Evolutionary conservation across 1,139 yeast species (phyloP).

Genomic region (Debaryomyces psychrophilus): DNA sequence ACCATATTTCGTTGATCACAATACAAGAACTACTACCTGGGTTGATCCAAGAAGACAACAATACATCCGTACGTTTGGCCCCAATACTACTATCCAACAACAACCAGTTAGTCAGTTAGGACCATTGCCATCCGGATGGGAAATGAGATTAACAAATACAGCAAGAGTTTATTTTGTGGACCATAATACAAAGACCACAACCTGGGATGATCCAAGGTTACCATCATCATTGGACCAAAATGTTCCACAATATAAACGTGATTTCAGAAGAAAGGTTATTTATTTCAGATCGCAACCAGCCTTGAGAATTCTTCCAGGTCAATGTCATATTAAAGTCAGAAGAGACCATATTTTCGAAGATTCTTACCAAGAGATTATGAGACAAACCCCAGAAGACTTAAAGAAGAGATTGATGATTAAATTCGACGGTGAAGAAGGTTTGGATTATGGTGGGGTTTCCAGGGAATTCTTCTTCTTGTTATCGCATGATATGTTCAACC

Average conservation of each 20-base stretch:
- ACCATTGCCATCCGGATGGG: conserved; percentile 99
- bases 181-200: conserved; percentile 97
- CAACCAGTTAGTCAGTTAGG: conserved; percentile 99
- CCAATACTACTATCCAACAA: conserved; percentile 87
- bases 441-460: conserved; percentile 98
- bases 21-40: conserved; percentile 99
- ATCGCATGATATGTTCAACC: conserved; percentile 98
- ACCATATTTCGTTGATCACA: conserved; percentile 97
- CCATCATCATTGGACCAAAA: conserved; percentile 97
- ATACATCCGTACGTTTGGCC: conserved; percentile 93
- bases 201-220: conserved; percentile 99
- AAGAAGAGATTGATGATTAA: conserved; percentile 97
- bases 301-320: conserved; percentile 94
- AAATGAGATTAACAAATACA: conserved; percentile 97
- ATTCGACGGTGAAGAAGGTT: conserved; percentile 98
- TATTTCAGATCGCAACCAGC: conserved; percentile 99
- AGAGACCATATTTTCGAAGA: conserved; percentile 97
- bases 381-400: conserved; percentile 97
- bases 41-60: conserved; percentile 99
- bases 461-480: conserved; percentile 94
- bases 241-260: conserved; percentile 99
- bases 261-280: conserved; percentile 93
- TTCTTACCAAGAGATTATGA: conserved; percentile 96
- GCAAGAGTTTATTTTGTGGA: conserved; percentile 98
- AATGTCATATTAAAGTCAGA: conserved; percentile 96